Base-by-base conservation (phyloP, 2,329 filamentous ascomycete genomes). In the Helotiales sp. region DNA sequence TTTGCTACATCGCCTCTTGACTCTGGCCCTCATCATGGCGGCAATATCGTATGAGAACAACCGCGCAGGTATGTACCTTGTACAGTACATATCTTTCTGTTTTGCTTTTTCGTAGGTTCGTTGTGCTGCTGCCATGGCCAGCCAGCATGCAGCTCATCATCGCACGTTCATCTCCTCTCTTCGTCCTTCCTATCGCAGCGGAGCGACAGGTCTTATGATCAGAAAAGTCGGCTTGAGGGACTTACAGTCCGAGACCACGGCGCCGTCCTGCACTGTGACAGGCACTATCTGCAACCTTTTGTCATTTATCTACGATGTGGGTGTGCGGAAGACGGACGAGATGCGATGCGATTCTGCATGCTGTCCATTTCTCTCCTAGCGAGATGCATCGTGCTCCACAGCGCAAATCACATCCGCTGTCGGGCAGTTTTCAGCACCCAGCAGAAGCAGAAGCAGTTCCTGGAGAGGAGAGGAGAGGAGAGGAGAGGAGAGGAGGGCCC, bases 261-360 rank as follows among this genome's bases (percentile, higher is more conserved):
- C 61, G 58, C 47, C 64, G 32, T 63, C 43, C 50, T 64, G 67
- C 65, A 68, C 65, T 61, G 63, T 68, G 66, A 64, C 66, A 70
- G 66, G 66, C 62, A 69, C 65, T 30, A 66, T 61, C 63, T 71
- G 62, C 67, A 67, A 40, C 32, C 43, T 63, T 65, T 63, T 22
- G 37, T 22, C 58, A 17, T 15, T 49, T 65, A 66, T 70, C 64
- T 63, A 66, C 69, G 58, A 69, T 68, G 30, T 57, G 52, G 52
- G 20, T 55, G 52, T 26, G 47, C 11, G 47, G 22, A 50, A 50
- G 47, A 50, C 47, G 24, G 47, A 50, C 24, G n/a, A 50, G 47
- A 28, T 30, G 24, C 47, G 13, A 28, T 15, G 10, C 52, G 52
- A 54, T 57, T 7, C 52, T 40, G 67, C 69, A 71, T 54, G 32